Percentiles rank a stretch among this genome's conserved stretches.
These are phyloP conservation scores for Aureoboletus auriporus DNA, from an alignment of 768 basidiomycete genomes.

Conservation along the genomic window DNA sequence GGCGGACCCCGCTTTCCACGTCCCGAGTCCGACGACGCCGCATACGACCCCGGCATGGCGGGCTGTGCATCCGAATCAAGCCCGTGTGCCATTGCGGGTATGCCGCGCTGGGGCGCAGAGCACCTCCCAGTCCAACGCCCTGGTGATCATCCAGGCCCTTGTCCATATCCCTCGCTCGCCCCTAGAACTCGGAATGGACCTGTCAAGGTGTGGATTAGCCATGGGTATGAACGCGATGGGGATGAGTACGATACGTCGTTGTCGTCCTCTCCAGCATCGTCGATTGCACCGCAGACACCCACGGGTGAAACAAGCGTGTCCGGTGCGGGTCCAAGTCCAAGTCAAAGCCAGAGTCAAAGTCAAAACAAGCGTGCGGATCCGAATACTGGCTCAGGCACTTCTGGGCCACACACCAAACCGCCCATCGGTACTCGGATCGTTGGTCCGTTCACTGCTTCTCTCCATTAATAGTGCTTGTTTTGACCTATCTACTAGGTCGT, in stretches of 20 bases:
- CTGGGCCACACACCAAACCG: background rate
- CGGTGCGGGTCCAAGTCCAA: too few relatives aligned
- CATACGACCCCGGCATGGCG: slow-evolving; percentile 22
- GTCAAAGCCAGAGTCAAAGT: too few relatives aligned
- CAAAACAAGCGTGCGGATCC: too few relatives aligned
- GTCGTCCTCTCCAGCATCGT: background rate
- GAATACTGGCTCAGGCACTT: too few relatives aligned
- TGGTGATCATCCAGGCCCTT: too few relatives aligned
- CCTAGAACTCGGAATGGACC: background rate
- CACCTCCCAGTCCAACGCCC: background rate
- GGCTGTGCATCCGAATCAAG: slow-evolving; percentile 6
- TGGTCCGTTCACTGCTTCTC: background rate
- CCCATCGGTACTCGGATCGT: slow-evolving; percentile 2
- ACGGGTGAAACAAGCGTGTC: background rate
- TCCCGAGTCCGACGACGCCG: slow-evolving; percentile 4
- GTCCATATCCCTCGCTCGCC: background rate
- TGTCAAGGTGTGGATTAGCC: background rate
- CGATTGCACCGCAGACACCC: background rate
- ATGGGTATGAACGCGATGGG: slow-evolving; percentile 20
- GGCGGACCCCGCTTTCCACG: background rate
- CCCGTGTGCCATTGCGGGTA: slow-evolving; percentile 11
- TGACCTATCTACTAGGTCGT: background rate
- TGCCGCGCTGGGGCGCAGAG: background rate
- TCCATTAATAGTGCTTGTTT: background rate
- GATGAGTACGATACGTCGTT: slow-evolving; percentile 9